Percentiles rank a stretch among this genome's conserved stretches.
phyloP scores from a whole-genome alignment of 352 stramenopile species.

The Phytophthora chlamydospora region DNA sequence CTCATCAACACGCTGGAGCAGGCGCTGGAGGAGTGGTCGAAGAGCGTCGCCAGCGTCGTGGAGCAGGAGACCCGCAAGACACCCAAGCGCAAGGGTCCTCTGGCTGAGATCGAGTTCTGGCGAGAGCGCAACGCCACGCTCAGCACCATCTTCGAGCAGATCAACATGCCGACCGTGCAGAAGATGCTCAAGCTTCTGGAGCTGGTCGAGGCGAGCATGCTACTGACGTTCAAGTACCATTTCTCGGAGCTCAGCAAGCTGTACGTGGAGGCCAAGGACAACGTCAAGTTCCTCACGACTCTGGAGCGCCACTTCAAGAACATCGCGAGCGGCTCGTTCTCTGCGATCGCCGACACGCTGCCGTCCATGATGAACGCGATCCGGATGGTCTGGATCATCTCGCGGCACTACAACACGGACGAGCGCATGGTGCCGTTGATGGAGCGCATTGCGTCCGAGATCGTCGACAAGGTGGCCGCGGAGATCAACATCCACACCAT shows the following conservation, averaged over 20 bases:
- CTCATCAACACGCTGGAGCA: slow-evolving; percentile 91
- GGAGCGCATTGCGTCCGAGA: slow-evolving; percentile 95
- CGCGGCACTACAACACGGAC: slow-evolving; percentile 97
- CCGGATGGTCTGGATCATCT: slow-evolving; percentile 98
- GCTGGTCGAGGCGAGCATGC: slow-evolving; percentile 89
- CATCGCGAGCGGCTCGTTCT: slow-evolving; percentile 91
- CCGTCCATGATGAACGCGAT: slow-evolving; percentile 97
- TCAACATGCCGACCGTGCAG: slow-evolving; percentile 95
- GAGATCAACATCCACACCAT: slow-evolving; percentile 94
- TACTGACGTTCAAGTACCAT: slow-evolving; percentile 94
- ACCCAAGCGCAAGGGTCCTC: slow-evolving; percentile 87
- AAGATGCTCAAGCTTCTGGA: slow-evolving; percentile 95
- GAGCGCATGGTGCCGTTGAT: slow-evolving; percentile 96
- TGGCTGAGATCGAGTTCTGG: slow-evolving; percentile 98
- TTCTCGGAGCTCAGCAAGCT: slow-evolving; percentile 95
- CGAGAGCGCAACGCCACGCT: slow-evolving; percentile 93
- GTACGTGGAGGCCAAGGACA: slow-evolving; percentile 96
- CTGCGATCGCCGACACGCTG: slow-evolving; percentile 92
- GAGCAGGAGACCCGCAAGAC: slow-evolving; percentile 91
- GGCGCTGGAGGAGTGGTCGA: slow-evolving; percentile 93
- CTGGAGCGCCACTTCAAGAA: slow-evolving; percentile 97
- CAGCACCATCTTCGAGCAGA: slow-evolving; percentile 95
- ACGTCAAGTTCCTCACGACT: slow-evolving; percentile 97
- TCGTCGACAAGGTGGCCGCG: slow-evolving; percentile 91
- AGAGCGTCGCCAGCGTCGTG: slow-evolving; percentile 89